These are phyloP conservation scores for Dentipellis sp. DNA, from an alignment of 768 basidiomycete species.

Conservation along the genomic window DNA sequence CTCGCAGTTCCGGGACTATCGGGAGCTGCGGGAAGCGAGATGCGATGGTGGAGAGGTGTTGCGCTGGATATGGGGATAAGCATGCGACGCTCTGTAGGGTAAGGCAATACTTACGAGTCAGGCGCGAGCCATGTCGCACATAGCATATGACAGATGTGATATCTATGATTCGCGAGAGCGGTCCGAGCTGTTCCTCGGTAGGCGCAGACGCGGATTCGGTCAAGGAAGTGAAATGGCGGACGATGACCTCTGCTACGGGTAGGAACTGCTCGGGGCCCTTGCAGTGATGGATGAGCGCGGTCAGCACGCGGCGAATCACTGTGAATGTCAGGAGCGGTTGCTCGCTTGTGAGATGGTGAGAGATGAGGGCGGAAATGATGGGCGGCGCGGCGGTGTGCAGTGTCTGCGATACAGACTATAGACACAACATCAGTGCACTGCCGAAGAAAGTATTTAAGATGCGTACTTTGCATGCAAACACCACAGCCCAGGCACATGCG, in stretches of 20 bases:
- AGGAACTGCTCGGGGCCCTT: conserved; percentile 59
- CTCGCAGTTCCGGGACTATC: conserved; percentile 19
- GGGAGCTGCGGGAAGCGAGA: conserved; percentile 21
- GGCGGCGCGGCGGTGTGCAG: conserved; percentile 69
- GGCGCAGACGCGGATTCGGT: conserved; percentile 9
- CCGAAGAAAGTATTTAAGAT: background rate
- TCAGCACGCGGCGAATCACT: conserved; percentile 63
- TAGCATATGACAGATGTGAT: conserved; percentile 46
- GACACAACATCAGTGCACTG: background rate
- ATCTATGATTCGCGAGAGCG: conserved; percentile 43
- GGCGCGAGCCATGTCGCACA: conserved; percentile 63
- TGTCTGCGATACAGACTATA: conserved; percentile 72
- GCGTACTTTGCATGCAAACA: conserved; percentile 71
- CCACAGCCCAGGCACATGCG: conserved; percentile 63
- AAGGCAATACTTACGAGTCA: conserved; percentile 39
- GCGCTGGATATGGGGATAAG: conserved; percentile 16
- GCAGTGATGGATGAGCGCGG: conserved; percentile 78
- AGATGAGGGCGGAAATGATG: conserved; percentile 49
- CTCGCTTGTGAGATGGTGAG: conserved; percentile 38
- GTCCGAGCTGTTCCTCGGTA: conserved; percentile 22
- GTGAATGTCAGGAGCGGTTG: conserved; percentile 35
- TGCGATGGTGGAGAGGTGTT: conserved; percentile 28
- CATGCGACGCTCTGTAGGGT: background rate
- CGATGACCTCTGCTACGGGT: conserved; percentile 43
- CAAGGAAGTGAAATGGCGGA: conserved; percentile 26